Evolutionary conservation across 2,329 filamentous ascomycete genomes (phyloP).

Genomic region (Ophiosphaerella herpotricha): DNA sequence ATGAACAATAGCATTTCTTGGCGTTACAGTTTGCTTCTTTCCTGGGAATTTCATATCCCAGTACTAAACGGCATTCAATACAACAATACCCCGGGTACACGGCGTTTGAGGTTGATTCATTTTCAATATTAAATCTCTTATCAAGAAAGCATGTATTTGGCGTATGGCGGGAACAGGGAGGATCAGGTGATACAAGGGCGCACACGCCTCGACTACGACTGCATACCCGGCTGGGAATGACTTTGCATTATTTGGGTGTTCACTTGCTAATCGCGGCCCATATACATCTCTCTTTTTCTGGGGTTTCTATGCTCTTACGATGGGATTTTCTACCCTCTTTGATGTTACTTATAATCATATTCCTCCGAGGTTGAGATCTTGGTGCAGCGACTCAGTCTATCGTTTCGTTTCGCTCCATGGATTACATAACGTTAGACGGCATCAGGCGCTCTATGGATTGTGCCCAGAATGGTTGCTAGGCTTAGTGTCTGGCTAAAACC

Average conservation of each 20-base stretch:
- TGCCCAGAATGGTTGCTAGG: constrained; percentile 1
- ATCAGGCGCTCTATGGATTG: background rate
- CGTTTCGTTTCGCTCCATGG: constrained; percentile 5
- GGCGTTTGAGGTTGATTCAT: constrained; percentile 30
- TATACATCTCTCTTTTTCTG: constrained; percentile 1
- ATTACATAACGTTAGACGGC: constrained; percentile 7
- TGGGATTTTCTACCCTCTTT: background rate
- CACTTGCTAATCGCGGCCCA: constrained; percentile 1
- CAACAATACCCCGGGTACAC: constrained; percentile 38
- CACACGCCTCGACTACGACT: constrained; percentile 18
- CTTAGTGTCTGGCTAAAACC: background rate
- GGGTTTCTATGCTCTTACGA: constrained; percentile 6
- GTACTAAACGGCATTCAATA: constrained; percentile 31
- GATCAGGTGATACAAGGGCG: constrained; percentile 17
- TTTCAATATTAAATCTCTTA: constrained; percentile 14
- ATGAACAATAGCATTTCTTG: constrained; percentile 9
- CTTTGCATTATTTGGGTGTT: constrained; percentile 23
- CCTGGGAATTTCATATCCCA: constrained; percentile 16
- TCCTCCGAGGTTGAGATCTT: background rate
- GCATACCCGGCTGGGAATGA: constrained; percentile 13
- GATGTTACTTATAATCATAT: background rate
- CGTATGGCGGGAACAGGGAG: constrained; percentile 10
- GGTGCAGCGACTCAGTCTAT: constrained; percentile 2
- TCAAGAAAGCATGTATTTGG: constrained; percentile 20
- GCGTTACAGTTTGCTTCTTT: constrained; percentile 19